Conservation (phyloP, 2,329 filamentous ascomycete species). For the Xylaria sp. region DNA sequence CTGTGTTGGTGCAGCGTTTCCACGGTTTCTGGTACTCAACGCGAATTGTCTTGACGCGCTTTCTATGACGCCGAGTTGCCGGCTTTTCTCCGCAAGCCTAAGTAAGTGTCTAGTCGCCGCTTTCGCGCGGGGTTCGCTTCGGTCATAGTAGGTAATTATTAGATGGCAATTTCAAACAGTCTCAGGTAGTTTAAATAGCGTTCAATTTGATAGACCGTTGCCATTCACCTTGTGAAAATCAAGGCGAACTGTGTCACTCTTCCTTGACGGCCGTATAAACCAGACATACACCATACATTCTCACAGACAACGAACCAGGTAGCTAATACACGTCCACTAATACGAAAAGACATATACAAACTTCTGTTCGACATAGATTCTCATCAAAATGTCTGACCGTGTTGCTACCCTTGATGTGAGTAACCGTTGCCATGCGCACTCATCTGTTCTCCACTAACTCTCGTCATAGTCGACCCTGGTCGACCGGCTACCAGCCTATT, state of each 20-base stretch:
- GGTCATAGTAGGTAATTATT: constrained; percentile 7
- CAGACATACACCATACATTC: background rate
- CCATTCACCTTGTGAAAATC: background rate
- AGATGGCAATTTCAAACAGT: background rate
- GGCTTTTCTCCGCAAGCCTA: constrained; percentile 47
- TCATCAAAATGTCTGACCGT: constrained; percentile 44
- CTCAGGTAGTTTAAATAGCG: constrained; percentile 8
- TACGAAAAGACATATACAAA: background rate
- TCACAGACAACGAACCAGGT: background rate
- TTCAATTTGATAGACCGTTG: background rate
- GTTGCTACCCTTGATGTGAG: constrained; percentile 49
- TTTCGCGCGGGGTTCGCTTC: constrained; percentile 38
- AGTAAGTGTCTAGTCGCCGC: constrained; percentile 17
- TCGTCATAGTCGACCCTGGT: constrained; percentile 68
- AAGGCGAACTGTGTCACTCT: background rate
- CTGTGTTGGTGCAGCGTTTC: constrained; percentile 1
- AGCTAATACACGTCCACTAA: background rate
- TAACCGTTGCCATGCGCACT: background rate
- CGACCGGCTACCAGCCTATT: constrained; percentile 75
- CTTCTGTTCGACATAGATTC: background rate
- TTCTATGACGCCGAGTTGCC: constrained; percentile 45
- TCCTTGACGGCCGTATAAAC: background rate
- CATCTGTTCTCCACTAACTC: constrained; percentile 15
- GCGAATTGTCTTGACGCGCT: background rate
- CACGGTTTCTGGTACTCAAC: constrained; percentile 18